A percentile compares a stretch with the other conserved stretches of the same genome.
Evolutionary conservation across 1,284 basidiomycete species (phyloP).

Genomic region (Trichosporon coremiiforme): DNA sequence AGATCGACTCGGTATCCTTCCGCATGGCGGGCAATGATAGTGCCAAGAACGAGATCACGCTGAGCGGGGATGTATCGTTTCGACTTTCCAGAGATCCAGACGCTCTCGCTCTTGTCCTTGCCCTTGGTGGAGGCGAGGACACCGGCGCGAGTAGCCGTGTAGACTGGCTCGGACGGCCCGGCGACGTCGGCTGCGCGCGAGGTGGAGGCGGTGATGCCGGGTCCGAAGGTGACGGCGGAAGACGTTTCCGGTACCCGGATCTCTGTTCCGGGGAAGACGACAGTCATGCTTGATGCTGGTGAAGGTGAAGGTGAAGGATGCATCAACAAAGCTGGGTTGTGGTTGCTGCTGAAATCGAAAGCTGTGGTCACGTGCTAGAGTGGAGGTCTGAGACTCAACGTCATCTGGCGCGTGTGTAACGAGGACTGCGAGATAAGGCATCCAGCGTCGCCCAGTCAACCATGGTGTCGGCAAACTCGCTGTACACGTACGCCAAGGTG

Average conservation of each 20-base stretch:
- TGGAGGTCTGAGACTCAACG: not conserved
- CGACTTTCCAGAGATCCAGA: slow-evolving; percentile 53
- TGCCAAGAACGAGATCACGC: slow-evolving; percentile 59
- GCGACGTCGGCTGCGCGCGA: slow-evolving; percentile 21
- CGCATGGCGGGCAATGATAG: slow-evolving; percentile 57
- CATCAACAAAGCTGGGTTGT: not conserved
- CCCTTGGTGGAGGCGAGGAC: slow-evolving; percentile 36
- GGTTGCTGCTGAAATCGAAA: not conserved
- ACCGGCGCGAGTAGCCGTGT: slow-evolving; percentile 49
- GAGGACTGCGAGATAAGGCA: not conserved
- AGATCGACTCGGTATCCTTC: slow-evolving; percentile 61
- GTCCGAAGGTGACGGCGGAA: slow-evolving; percentile 45
- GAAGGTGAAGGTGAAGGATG: not conserved
- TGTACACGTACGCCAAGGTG: slow-evolving; percentile 65
- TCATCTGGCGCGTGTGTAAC: not conserved
- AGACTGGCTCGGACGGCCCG: slow-evolving; percentile 22
- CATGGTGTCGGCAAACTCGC: slow-evolving; percentile 34
- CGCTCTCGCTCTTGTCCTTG: slow-evolving; percentile 38
- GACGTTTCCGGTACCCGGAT: slow-evolving; percentile 43
- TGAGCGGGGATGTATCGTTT: slow-evolving; percentile 58
- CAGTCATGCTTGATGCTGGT: slow-evolving; percentile 25
- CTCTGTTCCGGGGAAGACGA: slow-evolving; percentile 53
- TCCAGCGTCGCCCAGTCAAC: slow-evolving; percentile 12
- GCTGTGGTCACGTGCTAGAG: not conserved
- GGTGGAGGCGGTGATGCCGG: slow-evolving; percentile 44